These are phyloP conservation scores for Chlorella sp. DNA, from an alignment of 139 green algal genomes.

Conservation along the genomic window DNA sequence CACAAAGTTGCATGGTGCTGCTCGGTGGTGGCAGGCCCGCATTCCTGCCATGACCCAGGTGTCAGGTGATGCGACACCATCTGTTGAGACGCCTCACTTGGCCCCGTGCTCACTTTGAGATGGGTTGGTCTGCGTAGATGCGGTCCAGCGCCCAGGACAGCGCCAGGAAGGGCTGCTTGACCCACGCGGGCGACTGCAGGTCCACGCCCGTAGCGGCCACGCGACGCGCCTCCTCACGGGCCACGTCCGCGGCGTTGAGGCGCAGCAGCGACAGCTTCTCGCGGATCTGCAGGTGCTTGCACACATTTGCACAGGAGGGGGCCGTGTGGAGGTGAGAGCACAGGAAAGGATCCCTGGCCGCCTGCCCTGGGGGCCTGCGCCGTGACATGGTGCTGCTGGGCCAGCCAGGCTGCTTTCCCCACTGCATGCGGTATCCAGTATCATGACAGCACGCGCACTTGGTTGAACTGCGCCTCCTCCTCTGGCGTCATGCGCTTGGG, in stretches of 20 bases:
- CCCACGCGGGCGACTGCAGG: constrained; percentile 12
- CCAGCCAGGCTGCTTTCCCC: too few relatives aligned
- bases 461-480: constrained; percentile 17
- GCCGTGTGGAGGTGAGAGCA: background rate
- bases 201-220: constrained; percentile 4
- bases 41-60: too few relatives aligned
- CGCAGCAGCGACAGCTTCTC: constrained; percentile 46
- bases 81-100: background rate
- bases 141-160: constrained; percentile 77
- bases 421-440: background rate
- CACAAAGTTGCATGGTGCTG: too few relatives aligned
- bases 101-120: background rate
- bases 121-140: constrained; percentile 57
- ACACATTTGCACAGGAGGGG: background rate
- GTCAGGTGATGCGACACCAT: too few relatives aligned
- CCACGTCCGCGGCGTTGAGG: constrained; percentile 65
- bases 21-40: too few relatives aligned
- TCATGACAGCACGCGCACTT: constrained; percentile 5
- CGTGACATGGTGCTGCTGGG: too few relatives aligned
- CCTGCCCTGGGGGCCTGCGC: background rate
- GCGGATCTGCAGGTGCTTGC: constrained; percentile 22
- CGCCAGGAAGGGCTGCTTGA: constrained; percentile 50
- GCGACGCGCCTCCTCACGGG: constrained; percentile 51
- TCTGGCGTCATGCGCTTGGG: constrained; percentile 1
- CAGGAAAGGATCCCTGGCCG: background rate